phyloP scores from a whole-genome alignment of 75 land plant species.

The Picea glauca region DNA sequence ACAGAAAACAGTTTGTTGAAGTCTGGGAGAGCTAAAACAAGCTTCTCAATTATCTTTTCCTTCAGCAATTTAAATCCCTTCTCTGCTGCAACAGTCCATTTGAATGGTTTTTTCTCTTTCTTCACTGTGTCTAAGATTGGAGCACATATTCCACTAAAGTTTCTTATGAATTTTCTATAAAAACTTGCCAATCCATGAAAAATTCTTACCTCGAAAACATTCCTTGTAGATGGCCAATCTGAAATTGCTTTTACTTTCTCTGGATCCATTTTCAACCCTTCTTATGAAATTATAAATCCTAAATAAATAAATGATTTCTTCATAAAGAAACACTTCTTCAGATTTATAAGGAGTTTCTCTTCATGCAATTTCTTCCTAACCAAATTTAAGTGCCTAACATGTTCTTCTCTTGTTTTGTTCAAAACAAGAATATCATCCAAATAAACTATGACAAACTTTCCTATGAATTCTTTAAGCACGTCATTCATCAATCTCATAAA shows the following conservation, averaged over 20 bases:
- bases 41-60: neutral
- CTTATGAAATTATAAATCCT: neutral
- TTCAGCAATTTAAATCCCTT: neutral
- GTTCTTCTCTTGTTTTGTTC: neutral
- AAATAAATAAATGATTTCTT: neutral
- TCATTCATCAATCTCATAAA: neutral
- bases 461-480: neutral
- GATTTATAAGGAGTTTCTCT: neutral
- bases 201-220: neutral
- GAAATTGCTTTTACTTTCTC: neutral
- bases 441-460: neutral
- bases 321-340: neutral
- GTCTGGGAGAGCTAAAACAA: neutral
- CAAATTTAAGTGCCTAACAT: neutral
- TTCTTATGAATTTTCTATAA: neutral
- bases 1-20: neutral
- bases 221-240: neutral
- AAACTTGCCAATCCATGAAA: neutral
- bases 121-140: neutral
- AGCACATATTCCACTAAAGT: neutral
- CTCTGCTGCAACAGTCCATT: neutral
- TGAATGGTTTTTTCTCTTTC: neutral
- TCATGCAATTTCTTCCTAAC: neutral
- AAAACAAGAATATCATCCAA: neutral
- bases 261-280: neutral